Evolutionary conservation across 2,329 filamentous ascomycete species (phyloP), one percentile per base, ranked within the genome.

Genomic region (Fusarium sambucinum): DNA sequence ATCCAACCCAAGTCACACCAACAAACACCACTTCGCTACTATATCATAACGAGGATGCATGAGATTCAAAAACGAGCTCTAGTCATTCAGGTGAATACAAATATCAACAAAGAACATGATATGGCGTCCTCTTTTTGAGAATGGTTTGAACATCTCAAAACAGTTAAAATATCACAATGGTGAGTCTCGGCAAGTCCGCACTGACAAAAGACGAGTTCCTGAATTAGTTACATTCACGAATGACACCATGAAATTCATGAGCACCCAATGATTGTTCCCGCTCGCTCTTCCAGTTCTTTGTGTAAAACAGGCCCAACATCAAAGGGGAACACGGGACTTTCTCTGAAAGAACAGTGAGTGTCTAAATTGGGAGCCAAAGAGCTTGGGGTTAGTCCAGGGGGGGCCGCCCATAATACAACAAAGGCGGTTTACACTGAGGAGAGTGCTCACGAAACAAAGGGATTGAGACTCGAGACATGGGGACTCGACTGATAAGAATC

Each of bases 341-440:
- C 21, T 10, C 17, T 47, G 14, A 55, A 66, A 59, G 48, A 37
- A 55, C 29, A 13, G 9, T 19, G 14, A 13, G 14, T 4, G 23
- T 25, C 60, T 66, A 69, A 69, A 61, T 54, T 7, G n/a, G 47
- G 65, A 48, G 46, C 35, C 35, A 56, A 66, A 48, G 47, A 37
- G 19, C 9, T 17, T 10, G 44, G 21, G 2, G 17, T 29, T 19
- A 33, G 41, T 45, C 21, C 35, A 51, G 29, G 29, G 17, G 19
- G 11, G 19, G 29, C 19, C n/a, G n/a, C n/a, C n/a, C n/a, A n/a
- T n/a, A 13, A n/a, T 33, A 19, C 19, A 52, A 66, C 65, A 68
- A 69, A 68, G 65, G 13, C 23, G n/a, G 29, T 30, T 29, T 25
- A 25, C 5, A 53, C 66, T 55, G 47, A 46, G 56, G 47, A 54